Conservation (phyloP, 345 rosid species). For the Ceriops zippeliana region DNA sequence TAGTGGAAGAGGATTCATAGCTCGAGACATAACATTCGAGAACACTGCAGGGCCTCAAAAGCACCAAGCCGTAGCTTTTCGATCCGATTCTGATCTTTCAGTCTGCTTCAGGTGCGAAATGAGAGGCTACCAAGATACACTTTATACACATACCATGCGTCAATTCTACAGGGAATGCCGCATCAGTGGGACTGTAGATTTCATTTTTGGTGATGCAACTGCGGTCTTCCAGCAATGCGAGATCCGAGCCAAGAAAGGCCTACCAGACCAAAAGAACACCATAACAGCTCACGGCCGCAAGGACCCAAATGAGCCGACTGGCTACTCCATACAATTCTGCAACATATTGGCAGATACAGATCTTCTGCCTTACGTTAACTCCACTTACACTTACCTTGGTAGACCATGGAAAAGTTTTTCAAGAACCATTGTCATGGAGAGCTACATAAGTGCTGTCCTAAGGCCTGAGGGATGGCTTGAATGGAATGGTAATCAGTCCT, state of each 20-base stretch:
- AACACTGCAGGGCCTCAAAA: constrained; percentile 39
- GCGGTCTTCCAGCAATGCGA: constrained; percentile 36
- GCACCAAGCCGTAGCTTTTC: constrained; percentile 43
- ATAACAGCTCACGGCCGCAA: constrained; percentile 40
- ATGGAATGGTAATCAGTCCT: constrained; percentile 28
- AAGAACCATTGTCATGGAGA: constrained; percentile 33
- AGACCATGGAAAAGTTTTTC: constrained; percentile 42
- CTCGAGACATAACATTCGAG: constrained; percentile 31
- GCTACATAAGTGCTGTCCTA: constrained; percentile 22
- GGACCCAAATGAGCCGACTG: constrained; percentile 31
- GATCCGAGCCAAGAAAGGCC: constrained; percentile 21
- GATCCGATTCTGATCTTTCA: constrained; percentile 38
- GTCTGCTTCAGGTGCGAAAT: constrained; percentile 30
- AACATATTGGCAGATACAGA: constrained; percentile 29
- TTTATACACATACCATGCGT: constrained; percentile 35
- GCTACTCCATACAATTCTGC: constrained; percentile 36
- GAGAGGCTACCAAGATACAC: constrained; percentile 37
- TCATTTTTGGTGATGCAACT: constrained; percentile 39
- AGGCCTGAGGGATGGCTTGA: constrained; percentile 41
- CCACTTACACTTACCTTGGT: constrained; percentile 30
- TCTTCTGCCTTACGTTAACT: constrained; percentile 21
- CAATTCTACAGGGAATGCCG: constrained; percentile 38
- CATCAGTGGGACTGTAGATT: constrained; percentile 37
- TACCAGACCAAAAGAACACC: constrained; percentile 36
- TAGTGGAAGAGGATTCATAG: constrained; percentile 37